These are phyloP conservation scores for Colletotrichum viniferum DNA, from an alignment of 2,329 filamentous ascomycete genomes.

Conservation along the genomic window DNA sequence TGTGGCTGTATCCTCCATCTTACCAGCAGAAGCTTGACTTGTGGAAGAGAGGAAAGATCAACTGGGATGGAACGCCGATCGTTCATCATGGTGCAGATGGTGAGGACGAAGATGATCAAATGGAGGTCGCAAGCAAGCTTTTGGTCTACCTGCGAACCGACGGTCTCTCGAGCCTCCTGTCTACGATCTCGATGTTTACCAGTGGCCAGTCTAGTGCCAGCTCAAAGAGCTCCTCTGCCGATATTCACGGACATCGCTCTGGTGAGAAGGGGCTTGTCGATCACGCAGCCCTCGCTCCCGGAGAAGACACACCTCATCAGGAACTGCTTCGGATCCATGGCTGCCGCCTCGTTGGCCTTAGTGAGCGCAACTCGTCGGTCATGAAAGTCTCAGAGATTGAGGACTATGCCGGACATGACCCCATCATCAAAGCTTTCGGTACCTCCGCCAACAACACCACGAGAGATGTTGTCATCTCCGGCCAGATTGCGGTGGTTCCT, in stretches of 20 bases:
- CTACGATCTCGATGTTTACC: conserved; percentile 79
- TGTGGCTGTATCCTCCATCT: conserved; percentile 72
- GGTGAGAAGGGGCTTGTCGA: conserved; percentile 10
- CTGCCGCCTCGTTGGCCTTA: conserved; percentile 77
- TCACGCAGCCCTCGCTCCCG: not conserved
- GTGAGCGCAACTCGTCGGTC: conserved; percentile 82
- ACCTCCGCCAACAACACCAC: conserved; percentile 50
- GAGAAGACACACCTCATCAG: conserved; percentile 26
- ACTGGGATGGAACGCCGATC: conserved; percentile 59
- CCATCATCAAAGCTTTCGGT: conserved; percentile 81
- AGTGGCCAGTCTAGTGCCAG: conserved; percentile 2
- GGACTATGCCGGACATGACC: conserved; percentile 69
- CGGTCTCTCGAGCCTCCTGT: conserved; percentile 80
- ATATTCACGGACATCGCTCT: not conserved
- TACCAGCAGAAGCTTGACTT: conserved; percentile 57
- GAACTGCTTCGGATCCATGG: conserved; percentile 77
- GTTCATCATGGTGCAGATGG: conserved; percentile 36
- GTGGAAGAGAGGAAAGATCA: conserved; percentile 79
- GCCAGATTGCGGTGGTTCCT: conserved; percentile 73
- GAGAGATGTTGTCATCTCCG: conserved; percentile 76
- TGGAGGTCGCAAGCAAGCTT: conserved; percentile 26
- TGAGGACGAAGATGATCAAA: conserved; percentile 32
- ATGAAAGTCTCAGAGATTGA: conserved; percentile 82
- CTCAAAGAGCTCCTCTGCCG: not conserved
- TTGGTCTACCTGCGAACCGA: conserved; percentile 53